Evolutionary conservation across 2,329 filamentous ascomycete genomes (phyloP), one percentile per base, ranked within the genome.

Genomic region (Talaromyces sp.): DNA sequence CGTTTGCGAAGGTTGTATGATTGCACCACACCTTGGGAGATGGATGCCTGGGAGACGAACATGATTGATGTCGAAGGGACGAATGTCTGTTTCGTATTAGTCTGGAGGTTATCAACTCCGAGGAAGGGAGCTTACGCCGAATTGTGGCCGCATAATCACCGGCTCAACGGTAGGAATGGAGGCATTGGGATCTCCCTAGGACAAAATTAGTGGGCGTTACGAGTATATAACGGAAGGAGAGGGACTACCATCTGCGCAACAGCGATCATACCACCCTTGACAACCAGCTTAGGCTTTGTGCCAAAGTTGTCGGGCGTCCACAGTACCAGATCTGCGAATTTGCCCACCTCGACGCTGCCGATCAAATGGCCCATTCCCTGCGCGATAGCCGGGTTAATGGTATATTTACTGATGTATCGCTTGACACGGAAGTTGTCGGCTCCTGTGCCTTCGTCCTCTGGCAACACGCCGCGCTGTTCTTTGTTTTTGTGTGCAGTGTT

Each of bases 401-500:
- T 98, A 76, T 97, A 97, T 80, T 98, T 98, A 79, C 89, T 92
- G 52, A 98, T 83, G 74, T 98, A 98, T 28, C 93, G 80, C 81
- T 96, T 96, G 6, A 96, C 93, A 44, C 93, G 82, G 79, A 92
- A 92, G 75, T 98, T 98, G 73, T 98, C 93, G 0, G 90, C 91
- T 11, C 82, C 88, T 0, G 90, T 88, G 23, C 84, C 91, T 66
- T 88, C 82, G 70, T 98, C 93, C 79, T 96, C 90, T 6, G 84
- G 80, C 31, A 98, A 78, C 0, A 77, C 72, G 0, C 93, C 93
- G 8, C 93, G 85, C 78, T 97, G 92, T 18, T 88, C 73, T 77
- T 96, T 96, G 75, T 98, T 98, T 84, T 97, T 97, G 79, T 97
- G 92, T 0, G 93, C 93, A 2, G 93, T 98, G 77, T 97, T 93